These are phyloP conservation scores for Diaporthe citri DNA, from an alignment of 2,329 filamentous ascomycete genomes.

Conservation along the genomic window DNA sequence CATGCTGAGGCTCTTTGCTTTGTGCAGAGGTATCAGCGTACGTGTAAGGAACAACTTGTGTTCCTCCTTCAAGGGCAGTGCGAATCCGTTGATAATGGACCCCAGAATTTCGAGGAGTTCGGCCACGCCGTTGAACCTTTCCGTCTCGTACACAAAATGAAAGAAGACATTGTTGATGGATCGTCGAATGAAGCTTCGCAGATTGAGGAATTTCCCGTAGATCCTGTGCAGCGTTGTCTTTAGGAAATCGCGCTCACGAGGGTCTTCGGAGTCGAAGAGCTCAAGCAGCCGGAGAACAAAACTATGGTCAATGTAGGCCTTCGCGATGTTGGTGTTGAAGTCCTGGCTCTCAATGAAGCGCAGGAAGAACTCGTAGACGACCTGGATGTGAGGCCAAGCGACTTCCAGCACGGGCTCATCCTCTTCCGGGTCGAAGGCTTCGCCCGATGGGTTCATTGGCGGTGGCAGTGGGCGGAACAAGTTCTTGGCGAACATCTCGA, in stretches of 20 bases:
- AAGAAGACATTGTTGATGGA: slow-evolving; percentile 99
- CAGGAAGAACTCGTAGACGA: slow-evolving; percentile 99
- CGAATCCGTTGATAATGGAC: slow-evolving; percentile 99
- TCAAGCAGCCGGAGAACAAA: slow-evolving; percentile 98
- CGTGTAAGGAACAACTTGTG: slow-evolving; percentile 98
- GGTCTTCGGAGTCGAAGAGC: slow-evolving; percentile 97
- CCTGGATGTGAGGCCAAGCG: slow-evolving; percentile 98
- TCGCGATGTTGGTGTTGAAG: slow-evolving; percentile 99
- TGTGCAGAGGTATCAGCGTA: slow-evolving; percentile 93
- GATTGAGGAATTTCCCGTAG: slow-evolving; percentile 98
- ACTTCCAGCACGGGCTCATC: slow-evolving; percentile 98
- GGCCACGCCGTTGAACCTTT: slow-evolving; percentile 97
- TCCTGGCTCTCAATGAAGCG: slow-evolving; percentile 99
- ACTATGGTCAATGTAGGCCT: slow-evolving; percentile 97
- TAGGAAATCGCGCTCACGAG: slow-evolving; percentile 94
- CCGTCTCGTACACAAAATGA: slow-evolving; percentile 98
- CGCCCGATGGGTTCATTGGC: slow-evolving; percentile 96
- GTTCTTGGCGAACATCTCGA: slow-evolving; percentile 99
- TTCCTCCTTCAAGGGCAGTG: slow-evolving; percentile 95
- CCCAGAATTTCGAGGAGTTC: slow-evolving; percentile 96
- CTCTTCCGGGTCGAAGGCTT: slow-evolving; percentile 98
- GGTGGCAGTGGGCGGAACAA: slow-evolving; percentile 97
- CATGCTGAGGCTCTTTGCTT: slow-evolving; percentile 99
- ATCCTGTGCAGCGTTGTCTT: slow-evolving; percentile 98
- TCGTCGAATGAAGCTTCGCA: slow-evolving; percentile 95